Evolutionary conservation across 495 filamentous ascomycete genomes (phyloP), one percentile per base, ranked within the genome.

Genomic region (Penicillium maclennaniae): DNA sequence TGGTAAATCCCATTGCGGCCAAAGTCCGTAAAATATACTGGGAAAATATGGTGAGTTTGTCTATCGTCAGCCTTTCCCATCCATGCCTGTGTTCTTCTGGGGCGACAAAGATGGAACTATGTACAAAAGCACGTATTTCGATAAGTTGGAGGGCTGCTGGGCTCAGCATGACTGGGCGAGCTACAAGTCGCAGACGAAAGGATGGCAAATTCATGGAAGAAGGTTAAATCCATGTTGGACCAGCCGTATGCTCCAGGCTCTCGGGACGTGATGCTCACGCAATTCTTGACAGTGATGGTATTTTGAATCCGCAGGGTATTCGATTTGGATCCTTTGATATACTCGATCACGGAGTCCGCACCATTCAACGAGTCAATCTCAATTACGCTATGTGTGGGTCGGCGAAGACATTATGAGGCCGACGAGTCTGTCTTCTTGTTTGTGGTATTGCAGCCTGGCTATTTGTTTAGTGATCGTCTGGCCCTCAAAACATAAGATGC

Each of bases 341-440:
- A 91, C 65, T 71, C 69, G 9, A 82, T 88, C 8, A 65, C 88
- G n/a, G 87, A 89, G 66, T 57, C 53, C 0, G 56, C 56, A 17
- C 57, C 53, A 4, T 88, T 89, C 54, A 71, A 79, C 14, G 71
- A 81, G 19, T 56, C 68, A 17, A 66, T 89, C 16, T 73, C 72
- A 34, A 83, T 88, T 39, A 80, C 77, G 19, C 69, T 91, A n/a
- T 88, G 85, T 49, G 82, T 89, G 4, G 87, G 87, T 0, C 85
- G 87, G 64, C 69, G 85, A 45, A 66, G 87, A 37, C 76, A 78
- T 31, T 69, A 75, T 28, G 87, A 89, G 56, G 56, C 53, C 6
- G 87, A 89, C 59, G 87, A 91, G 71, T 77, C 69, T 15, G 87
- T 90, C 0, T 79, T 90, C 65, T 64, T 91, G 48, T 90, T 90